phyloP scores from a whole-genome alignment of 2,329 filamentous ascomycete genomes.

The Curvularia spicifera region DNA sequence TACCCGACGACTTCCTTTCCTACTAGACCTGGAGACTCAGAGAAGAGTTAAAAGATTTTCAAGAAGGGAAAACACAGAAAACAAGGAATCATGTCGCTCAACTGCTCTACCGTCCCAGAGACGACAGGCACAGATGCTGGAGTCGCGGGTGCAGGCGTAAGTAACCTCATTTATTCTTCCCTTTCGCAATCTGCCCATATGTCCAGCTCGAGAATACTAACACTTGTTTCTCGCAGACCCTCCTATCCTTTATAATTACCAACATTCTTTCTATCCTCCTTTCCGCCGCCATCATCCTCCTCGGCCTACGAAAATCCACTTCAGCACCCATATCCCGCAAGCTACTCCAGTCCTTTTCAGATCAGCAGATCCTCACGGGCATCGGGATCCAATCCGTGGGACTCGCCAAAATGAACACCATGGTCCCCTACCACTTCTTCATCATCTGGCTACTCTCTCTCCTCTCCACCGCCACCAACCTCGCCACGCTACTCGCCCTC shows the following conservation, averaged over 20 bases:
- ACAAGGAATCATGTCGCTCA: constrained; percentile 21
- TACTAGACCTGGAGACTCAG: constrained; percentile 24
- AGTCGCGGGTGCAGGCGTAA: constrained; percentile 64
- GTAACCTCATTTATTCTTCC: constrained; percentile 22
- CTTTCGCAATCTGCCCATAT: not conserved
- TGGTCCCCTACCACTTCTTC: constrained; percentile 74
- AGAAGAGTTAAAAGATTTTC: constrained; percentile 8
- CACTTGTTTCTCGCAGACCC: constrained; percentile 48
- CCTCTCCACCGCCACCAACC: constrained; percentile 70
- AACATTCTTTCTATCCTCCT: constrained; percentile 64
- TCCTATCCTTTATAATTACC: constrained; percentile 71
- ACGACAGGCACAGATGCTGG: constrained; percentile 60
- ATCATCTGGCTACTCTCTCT: constrained; percentile 72
- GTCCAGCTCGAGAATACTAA: not conserved
- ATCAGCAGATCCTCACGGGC: constrained; percentile 72
- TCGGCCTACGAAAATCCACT: constrained; percentile 57
- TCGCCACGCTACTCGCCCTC: constrained; percentile 68
- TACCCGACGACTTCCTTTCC: not conserved
- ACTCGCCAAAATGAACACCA: constrained; percentile 63
- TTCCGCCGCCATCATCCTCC: constrained; percentile 63
- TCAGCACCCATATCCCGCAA: constrained; percentile 64
- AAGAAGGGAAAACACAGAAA: not conserved
- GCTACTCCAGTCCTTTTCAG: constrained; percentile 68
- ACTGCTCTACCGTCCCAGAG: constrained; percentile 56
- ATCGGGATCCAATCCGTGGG: constrained; percentile 72